phyloP scores from a whole-genome alignment of 495 filamentous ascomycete genomes.

The Penicillium coprophilum region DNA sequence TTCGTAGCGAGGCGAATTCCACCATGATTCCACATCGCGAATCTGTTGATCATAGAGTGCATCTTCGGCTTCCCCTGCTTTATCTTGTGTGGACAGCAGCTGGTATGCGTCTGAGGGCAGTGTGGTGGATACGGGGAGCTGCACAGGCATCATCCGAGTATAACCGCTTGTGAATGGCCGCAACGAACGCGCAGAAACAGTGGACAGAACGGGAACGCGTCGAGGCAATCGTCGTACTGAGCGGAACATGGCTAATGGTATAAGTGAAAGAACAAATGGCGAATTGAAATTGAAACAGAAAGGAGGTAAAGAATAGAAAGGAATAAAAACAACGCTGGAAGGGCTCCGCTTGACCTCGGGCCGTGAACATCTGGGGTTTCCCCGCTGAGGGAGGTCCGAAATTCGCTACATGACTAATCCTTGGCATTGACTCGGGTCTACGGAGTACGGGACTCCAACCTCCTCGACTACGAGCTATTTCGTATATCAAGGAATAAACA shows the following conservation, averaged over 20 bases:
- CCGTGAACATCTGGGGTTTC: slow-evolving; percentile 18
- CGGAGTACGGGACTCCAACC: too few species aligned
- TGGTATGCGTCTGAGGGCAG: slow-evolving; percentile 75
- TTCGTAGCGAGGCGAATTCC: slow-evolving; percentile 74
- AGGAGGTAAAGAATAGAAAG: neutral
- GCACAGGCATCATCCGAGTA: slow-evolving; percentile 48
- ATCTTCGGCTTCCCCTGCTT: slow-evolving; percentile 78
- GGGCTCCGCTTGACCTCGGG: slow-evolving; percentile 19
- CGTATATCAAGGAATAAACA: too few species aligned
- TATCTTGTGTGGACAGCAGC: slow-evolving; percentile 68
- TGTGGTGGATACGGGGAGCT: slow-evolving; percentile 56
- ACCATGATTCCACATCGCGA: slow-evolving; percentile 82
- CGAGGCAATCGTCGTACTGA: slow-evolving; percentile 40
- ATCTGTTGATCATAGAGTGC: slow-evolving; percentile 76
- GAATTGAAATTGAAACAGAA: slow-evolving; percentile 1
- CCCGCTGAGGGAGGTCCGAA: slow-evolving; percentile 13
- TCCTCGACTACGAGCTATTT: neutral
- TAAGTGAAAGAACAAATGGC: neutral
- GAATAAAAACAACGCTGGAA: slow-evolving; percentile 1
- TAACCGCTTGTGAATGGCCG: slow-evolving; percentile 47
- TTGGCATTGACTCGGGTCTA: too few species aligned
- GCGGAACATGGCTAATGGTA: slow-evolving; percentile 34
- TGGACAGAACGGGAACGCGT: slow-evolving; percentile 23
- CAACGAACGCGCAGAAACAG: slow-evolving; percentile 28
- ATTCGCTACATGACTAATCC: slow-evolving; percentile 4